Evolutionary conservation across 2,329 filamentous ascomycete species (phyloP), one percentile per base, ranked within the genome.

Genomic region (Diaporthe sp.): DNA sequence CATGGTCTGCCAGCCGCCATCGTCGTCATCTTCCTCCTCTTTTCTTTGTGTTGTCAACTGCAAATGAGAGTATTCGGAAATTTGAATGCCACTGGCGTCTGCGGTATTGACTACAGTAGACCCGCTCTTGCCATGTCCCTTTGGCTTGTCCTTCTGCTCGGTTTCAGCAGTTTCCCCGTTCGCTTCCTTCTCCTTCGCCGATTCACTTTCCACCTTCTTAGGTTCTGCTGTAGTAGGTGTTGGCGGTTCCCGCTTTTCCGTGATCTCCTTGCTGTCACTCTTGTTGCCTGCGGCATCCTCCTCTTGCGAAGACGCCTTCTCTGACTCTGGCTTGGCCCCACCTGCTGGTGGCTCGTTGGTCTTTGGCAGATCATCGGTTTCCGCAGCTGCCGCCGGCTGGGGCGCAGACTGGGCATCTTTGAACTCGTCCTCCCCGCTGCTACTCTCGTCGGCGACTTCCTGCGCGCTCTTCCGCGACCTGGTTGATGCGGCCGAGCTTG

Each of bases 51-150:
- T 85, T 13, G 92, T 89, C 66, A 95, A 85, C 77, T 93, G 91
- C 83, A 98, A 95, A 82, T 99, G 96, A 1, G 97, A 98, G 88
- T 94, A 98, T 83, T 97, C 95, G 13, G 96, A 98, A 25, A 91
- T 82, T 13, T 54, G 70, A 68, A 85, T 78, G n/a, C 71, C 72
- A 54, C 77, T 75, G 25, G 78, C 79, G 28, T 78, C 79, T 28
- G 80, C 73, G 67, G 78, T 78, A 78, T 84, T 87, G 9, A 83
- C 80, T n/a, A 82, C 79, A 78, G 84, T 87, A 2, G 78, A 78
- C 38, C 86, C 82, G 57, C 86, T 83, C 66, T 78, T 84, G 76
- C 85, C 82, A 4, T 78, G 81, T 5, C 78, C 74, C n/a, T 77
- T 71, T 30, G 78, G 68, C 17, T 67, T 72, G 55, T 76, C 76